These are phyloP conservation scores for Magnusiomyces sp. DNA, from an alignment of 1,139 yeast genomes.

Conservation along the genomic window DNA sequence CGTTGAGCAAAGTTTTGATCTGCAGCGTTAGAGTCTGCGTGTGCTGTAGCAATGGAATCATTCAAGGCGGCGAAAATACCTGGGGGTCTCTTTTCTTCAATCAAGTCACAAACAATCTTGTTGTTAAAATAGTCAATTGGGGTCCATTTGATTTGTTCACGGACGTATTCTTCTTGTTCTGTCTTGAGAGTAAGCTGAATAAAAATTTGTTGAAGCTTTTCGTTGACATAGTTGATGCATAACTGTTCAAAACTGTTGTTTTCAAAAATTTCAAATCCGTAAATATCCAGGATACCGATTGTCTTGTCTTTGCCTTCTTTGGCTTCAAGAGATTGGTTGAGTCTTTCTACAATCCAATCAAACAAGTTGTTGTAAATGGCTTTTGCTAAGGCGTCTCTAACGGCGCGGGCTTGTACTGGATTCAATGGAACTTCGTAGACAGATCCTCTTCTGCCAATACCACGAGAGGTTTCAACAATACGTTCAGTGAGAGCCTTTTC, in stretches of 20 bases:
- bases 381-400: slow-evolving; percentile 90
- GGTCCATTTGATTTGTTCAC: slow-evolving; percentile 94
- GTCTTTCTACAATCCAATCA: slow-evolving; percentile 97
- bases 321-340: slow-evolving; percentile 60
- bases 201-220: slow-evolving; percentile 92
- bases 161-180: slow-evolving; percentile 94
- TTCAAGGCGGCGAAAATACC: slow-evolving; percentile 95
- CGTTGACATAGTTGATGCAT: slow-evolving; percentile 95
- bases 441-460: slow-evolving; percentile 72
- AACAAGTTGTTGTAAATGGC: slow-evolving; percentile 88
- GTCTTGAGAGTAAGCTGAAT: slow-evolving; percentile 92
- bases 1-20: slow-evolving; percentile 95
- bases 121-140: slow-evolving; percentile 96
- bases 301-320: slow-evolving; percentile 51
- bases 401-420: slow-evolving; percentile 86
- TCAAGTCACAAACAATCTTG: slow-evolving; percentile 92
- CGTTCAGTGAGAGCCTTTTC: slow-evolving; percentile 67
- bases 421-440: slow-evolving; percentile 92
- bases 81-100: slow-evolving; percentile 91
- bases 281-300: slow-evolving; percentile 93
- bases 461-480: slow-evolving; percentile 74
- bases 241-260: slow-evolving; percentile 94
- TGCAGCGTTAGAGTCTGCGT: slow-evolving; percentile 94
- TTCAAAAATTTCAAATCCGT: slow-evolving; percentile 96
- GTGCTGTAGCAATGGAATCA: slow-evolving; percentile 97